These are phyloP conservation scores for Colletotrichum sp. DNA, from an alignment of 2,329 filamentous ascomycete genomes.

Conservation along the genomic window DNA sequence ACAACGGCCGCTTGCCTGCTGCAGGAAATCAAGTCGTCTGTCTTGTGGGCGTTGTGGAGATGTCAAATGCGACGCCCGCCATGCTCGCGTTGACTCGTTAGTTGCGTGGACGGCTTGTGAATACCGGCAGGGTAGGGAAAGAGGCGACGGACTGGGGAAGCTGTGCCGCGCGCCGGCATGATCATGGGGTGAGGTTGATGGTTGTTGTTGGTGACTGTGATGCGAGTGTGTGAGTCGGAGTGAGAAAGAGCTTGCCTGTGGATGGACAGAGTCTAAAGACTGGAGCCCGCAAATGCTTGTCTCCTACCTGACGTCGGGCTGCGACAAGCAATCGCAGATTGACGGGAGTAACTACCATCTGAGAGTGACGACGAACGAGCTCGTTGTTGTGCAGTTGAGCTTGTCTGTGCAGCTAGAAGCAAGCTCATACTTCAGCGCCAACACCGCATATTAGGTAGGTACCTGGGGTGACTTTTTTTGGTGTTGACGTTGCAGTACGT, in stretches of 20 bases:
- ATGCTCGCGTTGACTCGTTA: not conserved
- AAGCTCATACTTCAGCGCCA: not conserved
- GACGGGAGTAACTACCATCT: not conserved
- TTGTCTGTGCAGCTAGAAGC: not conserved
- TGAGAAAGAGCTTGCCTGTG: not conserved
- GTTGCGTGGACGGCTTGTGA: not conserved
- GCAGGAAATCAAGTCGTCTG: not conserved
- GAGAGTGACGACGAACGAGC: not conserved
- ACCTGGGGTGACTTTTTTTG: not conserved
- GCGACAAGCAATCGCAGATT: not conserved
- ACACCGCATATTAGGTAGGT: not conserved
- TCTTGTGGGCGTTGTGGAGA: not conserved
- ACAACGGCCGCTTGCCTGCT: not conserved
- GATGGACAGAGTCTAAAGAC: not conserved
- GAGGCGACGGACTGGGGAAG: not conserved
- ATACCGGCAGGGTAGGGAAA: not conserved
- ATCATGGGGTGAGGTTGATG: not conserved
- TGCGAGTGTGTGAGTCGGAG: not conserved
- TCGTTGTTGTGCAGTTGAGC: not conserved
- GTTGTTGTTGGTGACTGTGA: not conserved
- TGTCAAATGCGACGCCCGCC: not conserved
- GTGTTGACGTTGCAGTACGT: not conserved
- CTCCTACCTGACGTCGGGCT: not conserved
- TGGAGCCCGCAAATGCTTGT: not conserved
- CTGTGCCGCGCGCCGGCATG: not conserved